These are phyloP conservation scores for Phalaenopsis aphrodite DNA, from an alignment of 106 monocot genomes.

Conservation along the genomic window DNA sequence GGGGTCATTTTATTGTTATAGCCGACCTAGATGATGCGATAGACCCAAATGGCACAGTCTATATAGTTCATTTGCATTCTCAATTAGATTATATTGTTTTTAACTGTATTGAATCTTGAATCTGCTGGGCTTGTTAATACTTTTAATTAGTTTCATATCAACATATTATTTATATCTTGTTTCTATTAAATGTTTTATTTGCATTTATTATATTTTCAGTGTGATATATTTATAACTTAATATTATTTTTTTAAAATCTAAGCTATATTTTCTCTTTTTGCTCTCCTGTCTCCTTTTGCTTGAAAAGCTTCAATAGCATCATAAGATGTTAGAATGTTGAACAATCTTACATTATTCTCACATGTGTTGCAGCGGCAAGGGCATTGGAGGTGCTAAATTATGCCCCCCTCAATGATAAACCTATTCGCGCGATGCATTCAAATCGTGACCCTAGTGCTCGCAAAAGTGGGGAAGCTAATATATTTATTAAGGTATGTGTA, in stretches of 20 bases:
- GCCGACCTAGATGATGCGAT: neutral
- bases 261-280: neutral
- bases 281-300: neutral
- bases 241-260: neutral
- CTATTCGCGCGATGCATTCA: conserved; percentile 89
- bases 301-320: neutral
- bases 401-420: conserved; percentile 60
- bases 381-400: conserved; percentile 79
- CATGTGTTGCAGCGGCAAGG: conserved; percentile 47
- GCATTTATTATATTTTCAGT: neutral
- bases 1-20: neutral
- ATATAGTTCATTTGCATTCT: neutral
- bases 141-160: too few relatives aligned
- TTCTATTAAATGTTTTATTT: neutral
- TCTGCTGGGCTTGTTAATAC: too few relatives aligned
- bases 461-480: conserved; percentile 76
- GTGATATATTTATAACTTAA: neutral
- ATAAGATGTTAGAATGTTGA: neutral
- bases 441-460: conserved; percentile 87
- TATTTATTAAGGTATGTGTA: conserved; percentile 73
- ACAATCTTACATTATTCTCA: neutral
- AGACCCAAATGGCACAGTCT: neutral
- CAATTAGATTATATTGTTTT: neutral
- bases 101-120: too few relatives aligned
- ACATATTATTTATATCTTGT: too few relatives aligned